Percentiles rank a stretch among this genome's conserved stretches.
Evolutionary conservation across 257 asterid genomes (phyloP).

Genomic region (Scutellaria barbata): DNA sequence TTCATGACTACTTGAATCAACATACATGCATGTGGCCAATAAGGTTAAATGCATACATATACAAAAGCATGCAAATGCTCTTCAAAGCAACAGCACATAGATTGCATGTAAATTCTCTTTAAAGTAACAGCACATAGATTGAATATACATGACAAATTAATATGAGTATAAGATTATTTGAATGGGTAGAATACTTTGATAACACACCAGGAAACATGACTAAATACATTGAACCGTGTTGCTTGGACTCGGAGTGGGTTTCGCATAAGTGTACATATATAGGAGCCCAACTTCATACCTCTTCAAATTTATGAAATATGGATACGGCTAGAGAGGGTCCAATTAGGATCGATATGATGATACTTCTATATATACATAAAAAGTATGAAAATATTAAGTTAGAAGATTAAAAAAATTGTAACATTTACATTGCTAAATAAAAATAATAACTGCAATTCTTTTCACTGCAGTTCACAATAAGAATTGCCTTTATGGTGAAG

Average conservation of each 20-base stretch:
- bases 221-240: too few relatives aligned
- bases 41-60: conserved; percentile 2
- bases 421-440: conserved; percentile 1
- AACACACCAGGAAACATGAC: background rate
- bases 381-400: background rate
- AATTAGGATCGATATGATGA: too few relatives aligned
- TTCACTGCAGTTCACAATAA: too few relatives aligned
- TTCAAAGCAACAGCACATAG: background rate
- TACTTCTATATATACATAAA: too few relatives aligned
- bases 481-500: too few relatives aligned
- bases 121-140: background rate
- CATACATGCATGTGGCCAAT: background rate
- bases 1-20: background rate
- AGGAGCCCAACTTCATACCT: too few relatives aligned
- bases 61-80: conserved; percentile 3
- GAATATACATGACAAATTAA: background rate
- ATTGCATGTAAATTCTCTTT: background rate
- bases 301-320: too few relatives aligned
- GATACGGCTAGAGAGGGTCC: too few relatives aligned
- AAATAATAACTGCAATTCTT: background rate
- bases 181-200: background rate
- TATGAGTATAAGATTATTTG: background rate
- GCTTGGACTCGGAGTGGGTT: too few relatives aligned
- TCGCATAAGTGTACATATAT: too few relatives aligned
- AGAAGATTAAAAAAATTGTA: background rate